These are phyloP conservation scores for Chamaenerion angustifolium DNA, from an alignment of 345 rosid species.

Conservation along the genomic window DNA sequence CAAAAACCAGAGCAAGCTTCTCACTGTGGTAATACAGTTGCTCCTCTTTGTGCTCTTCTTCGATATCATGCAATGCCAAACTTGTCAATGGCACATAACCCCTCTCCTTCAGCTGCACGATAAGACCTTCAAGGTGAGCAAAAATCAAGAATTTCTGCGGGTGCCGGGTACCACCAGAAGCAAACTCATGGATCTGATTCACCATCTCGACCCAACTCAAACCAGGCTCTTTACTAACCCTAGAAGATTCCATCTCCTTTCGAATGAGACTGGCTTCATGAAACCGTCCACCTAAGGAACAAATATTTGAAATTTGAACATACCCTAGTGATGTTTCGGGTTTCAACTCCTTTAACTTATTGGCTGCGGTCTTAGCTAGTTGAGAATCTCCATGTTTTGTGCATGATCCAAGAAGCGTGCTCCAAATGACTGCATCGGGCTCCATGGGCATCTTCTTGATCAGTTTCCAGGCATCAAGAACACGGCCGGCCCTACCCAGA, in stretches of 20 bases:
- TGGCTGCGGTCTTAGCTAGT: constrained; percentile 50
- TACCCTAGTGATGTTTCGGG: constrained; percentile 29
- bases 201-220: constrained; percentile 77
- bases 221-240: constrained; percentile 73
- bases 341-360: constrained; percentile 15
- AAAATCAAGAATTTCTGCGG: constrained; percentile 45
- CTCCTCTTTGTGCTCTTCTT: constrained; percentile 70
- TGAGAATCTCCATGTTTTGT: constrained; percentile 58
- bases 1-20: constrained; percentile 71
- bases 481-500: constrained; percentile 68
- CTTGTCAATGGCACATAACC: constrained; percentile 71
- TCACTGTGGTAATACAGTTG: constrained; percentile 62
- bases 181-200: constrained; percentile 54
- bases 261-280: constrained; percentile 46
- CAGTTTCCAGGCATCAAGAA: constrained; percentile 49
- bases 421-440: constrained; percentile 80
- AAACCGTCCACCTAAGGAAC: constrained; percentile 53
- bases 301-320: constrained; percentile 64
- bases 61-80: constrained; percentile 31
- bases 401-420: constrained; percentile 71
- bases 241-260: constrained; percentile 48
- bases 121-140: constrained; percentile 27
- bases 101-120: constrained; percentile 46
- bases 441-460: constrained; percentile 57
- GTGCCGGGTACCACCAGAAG: constrained; percentile 58